Conservation (phyloP, 768 basidiomycete genomes). For the Tephrocybe sp. region DNA sequence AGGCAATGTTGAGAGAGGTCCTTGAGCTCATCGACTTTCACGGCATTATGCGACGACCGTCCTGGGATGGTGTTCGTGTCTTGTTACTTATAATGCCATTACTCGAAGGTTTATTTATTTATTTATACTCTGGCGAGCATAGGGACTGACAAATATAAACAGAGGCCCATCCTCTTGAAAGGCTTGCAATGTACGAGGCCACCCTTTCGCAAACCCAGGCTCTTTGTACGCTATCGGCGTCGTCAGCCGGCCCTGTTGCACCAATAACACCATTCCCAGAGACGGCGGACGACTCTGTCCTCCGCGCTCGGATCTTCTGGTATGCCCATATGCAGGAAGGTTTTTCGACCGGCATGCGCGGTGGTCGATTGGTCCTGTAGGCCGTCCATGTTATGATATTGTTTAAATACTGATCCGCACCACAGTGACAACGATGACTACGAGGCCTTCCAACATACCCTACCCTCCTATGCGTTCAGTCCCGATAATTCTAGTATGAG, state of each 20-base stretch:
- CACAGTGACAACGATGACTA: slow-evolving; percentile 75
- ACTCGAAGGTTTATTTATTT: slow-evolving; percentile 62
- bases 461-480: slow-evolving; percentile 40
- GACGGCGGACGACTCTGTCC: slow-evolving; percentile 57
- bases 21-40: slow-evolving; percentile 79
- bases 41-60: slow-evolving; percentile 75
- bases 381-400: slow-evolving; percentile 22
- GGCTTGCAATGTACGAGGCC: slow-evolving; percentile 73
- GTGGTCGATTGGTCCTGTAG: slow-evolving; percentile 82
- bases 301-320: slow-evolving; percentile 86
- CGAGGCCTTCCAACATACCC: slow-evolving; percentile 63
- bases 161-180: slow-evolving; percentile 50
- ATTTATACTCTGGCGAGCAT: background rate
- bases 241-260: slow-evolving; percentile 27
- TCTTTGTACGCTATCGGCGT: slow-evolving; percentile 59
- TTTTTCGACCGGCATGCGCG: slow-evolving; percentile 76
- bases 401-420: background rate
- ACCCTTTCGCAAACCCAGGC: slow-evolving; percentile 81
- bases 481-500: slow-evolving; percentile 22
- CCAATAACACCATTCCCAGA: slow-evolving; percentile 38
- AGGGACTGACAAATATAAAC: slow-evolving; percentile 14
- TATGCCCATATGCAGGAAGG: slow-evolving; percentile 88
- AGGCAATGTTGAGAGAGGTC: slow-evolving; percentile 74
- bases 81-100: slow-evolving; percentile 81
- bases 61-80: slow-evolving; percentile 84